These are phyloP conservation scores for Phytopythium montanum DNA, from an alignment of 352 stramenopile genomes.

Conservation along the genomic window DNA sequence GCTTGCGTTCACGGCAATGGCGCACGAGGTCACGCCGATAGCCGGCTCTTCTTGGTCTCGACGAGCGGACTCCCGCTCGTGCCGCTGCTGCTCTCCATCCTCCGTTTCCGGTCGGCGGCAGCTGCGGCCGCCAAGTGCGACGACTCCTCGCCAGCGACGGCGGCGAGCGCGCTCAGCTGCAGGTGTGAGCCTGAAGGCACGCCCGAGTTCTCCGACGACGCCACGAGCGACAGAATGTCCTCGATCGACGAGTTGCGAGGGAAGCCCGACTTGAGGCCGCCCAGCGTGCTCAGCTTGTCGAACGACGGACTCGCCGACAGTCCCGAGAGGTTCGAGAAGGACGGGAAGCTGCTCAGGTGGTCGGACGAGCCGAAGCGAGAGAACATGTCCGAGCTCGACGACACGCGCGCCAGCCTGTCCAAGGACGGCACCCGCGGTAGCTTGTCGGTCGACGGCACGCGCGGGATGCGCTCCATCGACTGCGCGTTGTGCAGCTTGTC, in stretches of 20 bases:
- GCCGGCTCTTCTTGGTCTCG: constrained; percentile 54
- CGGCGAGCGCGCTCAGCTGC: constrained; percentile 62
- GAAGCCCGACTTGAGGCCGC: constrained; percentile 47
- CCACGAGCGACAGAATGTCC: constrained; percentile 83
- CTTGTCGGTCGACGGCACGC: constrained; percentile 64
- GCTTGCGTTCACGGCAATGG: too few species aligned
- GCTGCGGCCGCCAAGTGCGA: constrained; percentile 28
- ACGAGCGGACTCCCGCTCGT: constrained; percentile 22
- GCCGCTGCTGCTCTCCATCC: constrained; percentile 26
- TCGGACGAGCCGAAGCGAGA: constrained; percentile 66
- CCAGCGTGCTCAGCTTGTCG: constrained; percentile 66
- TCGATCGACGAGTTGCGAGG: constrained; percentile 86
- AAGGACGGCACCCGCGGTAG: constrained; percentile 56
- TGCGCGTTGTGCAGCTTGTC: constrained; percentile 53
- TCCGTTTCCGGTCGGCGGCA: constrained; percentile 57
- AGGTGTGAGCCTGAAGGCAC: constrained; percentile 49
- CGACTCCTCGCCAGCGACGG: constrained; percentile 63
- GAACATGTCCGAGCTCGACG: constrained; percentile 66
- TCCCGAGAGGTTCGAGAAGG: constrained; percentile 65
- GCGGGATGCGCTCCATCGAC: constrained; percentile 45
- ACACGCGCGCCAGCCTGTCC: constrained; percentile 37
- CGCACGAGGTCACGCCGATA: constrained; percentile 35
- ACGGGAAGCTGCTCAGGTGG: constrained; percentile 71
- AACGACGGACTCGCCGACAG: constrained; percentile 68
- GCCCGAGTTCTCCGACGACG: constrained; percentile 63